A percentile compares a stretch with the other conserved stretches of the same genome.
phyloP scores from a whole-genome alignment of 768 basidiomycete species.

The Galerina marginata region DNA sequence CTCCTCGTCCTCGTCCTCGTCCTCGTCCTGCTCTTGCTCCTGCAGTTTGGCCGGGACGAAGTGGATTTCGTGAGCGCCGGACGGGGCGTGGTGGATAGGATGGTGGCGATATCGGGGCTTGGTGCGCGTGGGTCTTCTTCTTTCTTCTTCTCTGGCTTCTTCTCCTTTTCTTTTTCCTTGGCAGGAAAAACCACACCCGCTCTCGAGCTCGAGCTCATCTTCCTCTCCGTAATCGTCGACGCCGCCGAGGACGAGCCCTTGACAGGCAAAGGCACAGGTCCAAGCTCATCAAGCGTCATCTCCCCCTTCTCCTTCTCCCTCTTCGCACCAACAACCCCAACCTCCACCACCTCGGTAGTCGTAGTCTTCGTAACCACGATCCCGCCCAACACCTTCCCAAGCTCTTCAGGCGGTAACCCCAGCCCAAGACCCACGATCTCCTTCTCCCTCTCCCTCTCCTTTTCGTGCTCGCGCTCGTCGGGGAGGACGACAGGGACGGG shows the following conservation, averaged over 20 bases:
- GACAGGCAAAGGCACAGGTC: too few relatives aligned
- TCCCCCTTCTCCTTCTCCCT: neutral
- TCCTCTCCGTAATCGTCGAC: neutral
- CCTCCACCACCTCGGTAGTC: neutral
- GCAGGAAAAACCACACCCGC: neutral
- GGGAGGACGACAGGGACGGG: neutral
- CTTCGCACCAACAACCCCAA: neutral
- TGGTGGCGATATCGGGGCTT: constrained; percentile 45
- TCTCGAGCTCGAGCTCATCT: too few relatives aligned
- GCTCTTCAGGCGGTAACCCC: constrained; percentile 2
- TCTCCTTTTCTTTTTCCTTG: neutral
- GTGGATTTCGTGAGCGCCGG: constrained; percentile 25
- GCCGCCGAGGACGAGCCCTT: neutral
- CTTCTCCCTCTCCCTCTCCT: neutral
- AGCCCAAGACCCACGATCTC: neutral
- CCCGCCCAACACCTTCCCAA: neutral
- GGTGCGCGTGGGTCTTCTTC: constrained; percentile 16
- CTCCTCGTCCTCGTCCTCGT: too few relatives aligned
- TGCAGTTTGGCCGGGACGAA: constrained; percentile 8
- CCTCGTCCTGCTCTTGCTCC: too few relatives aligned
- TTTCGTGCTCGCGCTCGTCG: neutral
- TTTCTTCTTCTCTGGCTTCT: neutral
- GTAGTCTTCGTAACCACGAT: constrained; percentile 11
- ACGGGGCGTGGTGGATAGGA: constrained; percentile 44
- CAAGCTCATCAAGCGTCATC: constrained; percentile 26